Conservation (phyloP, 495 filamentous ascomycete genomes). For the Daldinia loculata region DNA sequence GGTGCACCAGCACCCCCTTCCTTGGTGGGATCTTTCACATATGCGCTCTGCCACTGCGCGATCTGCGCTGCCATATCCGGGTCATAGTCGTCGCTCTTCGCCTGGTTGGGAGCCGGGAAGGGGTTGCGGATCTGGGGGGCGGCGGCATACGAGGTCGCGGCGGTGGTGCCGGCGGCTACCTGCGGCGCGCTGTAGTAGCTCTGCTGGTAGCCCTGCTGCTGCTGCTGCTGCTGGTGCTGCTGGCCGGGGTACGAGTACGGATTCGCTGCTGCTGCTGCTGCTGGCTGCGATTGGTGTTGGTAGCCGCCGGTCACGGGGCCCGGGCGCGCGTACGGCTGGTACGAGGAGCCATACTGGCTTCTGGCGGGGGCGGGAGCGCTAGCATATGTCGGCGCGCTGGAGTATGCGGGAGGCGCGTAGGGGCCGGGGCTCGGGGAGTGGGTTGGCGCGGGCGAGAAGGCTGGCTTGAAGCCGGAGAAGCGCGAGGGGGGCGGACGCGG, state of each 20-base stretch:
- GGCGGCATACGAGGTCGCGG: conserved; percentile 51
- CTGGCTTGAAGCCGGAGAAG: conserved; percentile 65
- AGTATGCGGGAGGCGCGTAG: conserved; percentile 47
- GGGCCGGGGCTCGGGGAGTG: conserved; percentile 46
- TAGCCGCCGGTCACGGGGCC: conserved; percentile 47
- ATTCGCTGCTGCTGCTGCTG: conserved; percentile 42
- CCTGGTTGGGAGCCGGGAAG: conserved; percentile 72
- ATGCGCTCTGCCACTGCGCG: conserved; percentile 96
- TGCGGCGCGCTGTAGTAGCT: conserved; percentile 58
- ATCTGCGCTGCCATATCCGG: conserved; percentile 92
- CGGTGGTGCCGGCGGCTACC: conserved; percentile 42
- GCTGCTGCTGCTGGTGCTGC: conserved; percentile 51
- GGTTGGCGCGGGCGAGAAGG: conserved; percentile 58
- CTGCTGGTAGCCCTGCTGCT: conserved; percentile 57
- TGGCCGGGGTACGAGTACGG: conserved; percentile 52
- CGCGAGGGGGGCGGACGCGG: conserved; percentile 80
- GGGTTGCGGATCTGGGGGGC: conserved; percentile 86
- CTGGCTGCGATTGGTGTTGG: conserved; percentile 46
- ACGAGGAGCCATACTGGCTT: conserved; percentile 46
- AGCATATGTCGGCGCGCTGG: conserved; percentile 51
- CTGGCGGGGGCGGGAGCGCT: conserved; percentile 40
- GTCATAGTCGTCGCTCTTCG: conserved; percentile 63
- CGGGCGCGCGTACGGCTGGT: conserved; percentile 47
- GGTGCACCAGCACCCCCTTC: conserved; percentile 27
- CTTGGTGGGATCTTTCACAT: conserved; percentile 64